Evolutionary conservation across 306 rosid species (phyloP), one percentile per base, ranked within the genome.

Genomic region (Vigna nakashimae): DNA sequence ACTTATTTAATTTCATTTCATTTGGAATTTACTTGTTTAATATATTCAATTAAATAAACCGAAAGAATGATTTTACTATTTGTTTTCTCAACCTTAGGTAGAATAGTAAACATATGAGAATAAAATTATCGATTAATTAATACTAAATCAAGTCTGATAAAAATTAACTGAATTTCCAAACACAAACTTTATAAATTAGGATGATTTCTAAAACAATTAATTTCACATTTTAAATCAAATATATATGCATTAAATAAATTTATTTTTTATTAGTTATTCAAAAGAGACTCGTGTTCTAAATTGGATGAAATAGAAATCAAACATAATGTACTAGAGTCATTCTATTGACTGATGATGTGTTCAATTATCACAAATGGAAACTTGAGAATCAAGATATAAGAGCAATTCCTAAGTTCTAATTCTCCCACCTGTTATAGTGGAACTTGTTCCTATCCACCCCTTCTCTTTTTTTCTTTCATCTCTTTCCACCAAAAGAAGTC

Each of bases 341-440:
- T 68, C 17, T 6, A 5, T 77, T 59, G 60, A 57, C 59, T 36
- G 16, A 38, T 24, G n/a, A 56, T 45, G 75, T 57, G 66, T 28
- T 6, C 75, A 64, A 32, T 22, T 57, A 79, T 15, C 57, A 51
- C 32, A 42, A 45, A 13, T 76, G 30, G 48, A 3, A 14, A 75
- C 73, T 52, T 40, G 22, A 20, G 28, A 71, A 71, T 69, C 24
- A 82, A 64, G 57, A 69, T 30, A 76, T 20, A 34, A 67, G 40
- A 79, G 69, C 58, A 68, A 77, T 34, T 60, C 66, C 71, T 7
- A 48, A 48, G 36, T 46, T 69, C 11, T 48, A 71, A 53, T 34
- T 56, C 49, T 51, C 42, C 10, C 10, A 45, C 24, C 36, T 60
- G 67, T 46, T n/a, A 15, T 75, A 28, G 32, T 28, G 20, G 14